These are phyloP conservation scores for Ganoderma leucocontextum DNA, from an alignment of 1,284 basidiomycete species.

Conservation along the genomic window DNA sequence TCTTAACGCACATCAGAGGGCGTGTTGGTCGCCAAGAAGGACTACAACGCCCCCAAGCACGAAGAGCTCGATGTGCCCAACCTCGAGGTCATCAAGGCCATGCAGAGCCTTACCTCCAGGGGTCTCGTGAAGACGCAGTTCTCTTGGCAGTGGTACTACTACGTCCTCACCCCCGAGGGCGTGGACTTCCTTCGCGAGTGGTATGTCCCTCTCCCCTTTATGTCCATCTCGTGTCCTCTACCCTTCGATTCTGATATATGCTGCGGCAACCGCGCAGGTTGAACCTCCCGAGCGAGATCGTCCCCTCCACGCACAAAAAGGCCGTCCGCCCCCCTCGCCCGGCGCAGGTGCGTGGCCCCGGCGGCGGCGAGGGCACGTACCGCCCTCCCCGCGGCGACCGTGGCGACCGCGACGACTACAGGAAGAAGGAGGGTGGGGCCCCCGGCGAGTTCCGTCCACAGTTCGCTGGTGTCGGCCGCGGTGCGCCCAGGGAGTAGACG, in stretches of 20 bases:
- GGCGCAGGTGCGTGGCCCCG: conserved; percentile 67
- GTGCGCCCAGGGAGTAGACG: conserved; percentile 71
- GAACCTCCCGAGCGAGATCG: conserved; percentile 93
- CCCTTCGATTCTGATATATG: neutral
- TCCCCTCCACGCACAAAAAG: conserved; percentile 96
- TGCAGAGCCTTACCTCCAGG: conserved; percentile 96
- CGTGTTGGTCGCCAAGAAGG: conserved; percentile 99
- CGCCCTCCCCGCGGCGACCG: conserved; percentile 88
- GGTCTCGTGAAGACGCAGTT: conserved; percentile 98
- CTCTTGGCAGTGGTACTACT: conserved; percentile 97
- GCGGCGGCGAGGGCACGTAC: conserved; percentile 80
- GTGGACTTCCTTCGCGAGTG: conserved; percentile 95
- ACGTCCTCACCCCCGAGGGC: conserved; percentile 93
- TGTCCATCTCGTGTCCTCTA: neutral
- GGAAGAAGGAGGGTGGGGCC: conserved; percentile 80
- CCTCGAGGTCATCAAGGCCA: conserved; percentile 98
- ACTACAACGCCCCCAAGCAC: conserved; percentile 97
- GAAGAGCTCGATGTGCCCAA: conserved; percentile 97
- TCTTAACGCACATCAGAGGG: conserved; percentile 71
- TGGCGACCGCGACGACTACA: conserved; percentile 92
- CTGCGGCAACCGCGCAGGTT: conserved; percentile 61
- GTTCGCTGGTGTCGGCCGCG: conserved; percentile 89
- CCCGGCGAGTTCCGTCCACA: conserved; percentile 86
- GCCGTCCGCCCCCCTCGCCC: conserved; percentile 81
- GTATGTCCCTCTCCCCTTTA: conserved; percentile 53